phyloP scores from a whole-genome alignment of 164 flowering plant species.

The Echeveria elegans region DNA sequence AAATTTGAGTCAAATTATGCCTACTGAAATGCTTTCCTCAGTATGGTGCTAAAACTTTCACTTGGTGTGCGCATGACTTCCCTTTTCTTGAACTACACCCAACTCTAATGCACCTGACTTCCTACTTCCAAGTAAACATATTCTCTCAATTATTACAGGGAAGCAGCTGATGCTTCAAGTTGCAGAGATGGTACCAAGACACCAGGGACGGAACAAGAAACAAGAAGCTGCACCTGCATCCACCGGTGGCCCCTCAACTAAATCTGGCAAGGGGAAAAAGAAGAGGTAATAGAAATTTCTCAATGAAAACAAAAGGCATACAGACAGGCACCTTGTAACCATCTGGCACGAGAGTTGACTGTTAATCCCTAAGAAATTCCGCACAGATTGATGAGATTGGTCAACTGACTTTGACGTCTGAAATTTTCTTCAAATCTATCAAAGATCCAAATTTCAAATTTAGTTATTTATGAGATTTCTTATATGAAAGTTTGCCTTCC shows the following conservation, averaged over 20 bases:
- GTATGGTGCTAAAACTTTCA: background rate
- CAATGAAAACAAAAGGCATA: background rate
- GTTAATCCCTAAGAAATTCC: background rate
- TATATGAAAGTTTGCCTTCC: too few species aligned
- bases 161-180: conserved; percentile 73
- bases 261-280: conserved; percentile 66
- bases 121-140: background rate
- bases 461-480: too few species aligned
- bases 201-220: conserved; percentile 72
- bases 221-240: conserved; percentile 50
- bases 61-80: background rate
- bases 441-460: too few species aligned
- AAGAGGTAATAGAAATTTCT: conserved; percentile 31
- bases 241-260: conserved; percentile 47
- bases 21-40: too few species aligned
- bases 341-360: background rate
- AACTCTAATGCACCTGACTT: background rate
- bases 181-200: conserved; percentile 86
- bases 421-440: too few species aligned
- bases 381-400: background rate
- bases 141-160: conserved; percentile 31
- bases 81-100: background rate
- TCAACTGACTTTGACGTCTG: too few species aligned
- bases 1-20: background rate
- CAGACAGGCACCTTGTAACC: background rate